Evolutionary conservation across 169 alveolate genomes (phyloP).

Genomic region (Cystoisospora suis): DNA sequence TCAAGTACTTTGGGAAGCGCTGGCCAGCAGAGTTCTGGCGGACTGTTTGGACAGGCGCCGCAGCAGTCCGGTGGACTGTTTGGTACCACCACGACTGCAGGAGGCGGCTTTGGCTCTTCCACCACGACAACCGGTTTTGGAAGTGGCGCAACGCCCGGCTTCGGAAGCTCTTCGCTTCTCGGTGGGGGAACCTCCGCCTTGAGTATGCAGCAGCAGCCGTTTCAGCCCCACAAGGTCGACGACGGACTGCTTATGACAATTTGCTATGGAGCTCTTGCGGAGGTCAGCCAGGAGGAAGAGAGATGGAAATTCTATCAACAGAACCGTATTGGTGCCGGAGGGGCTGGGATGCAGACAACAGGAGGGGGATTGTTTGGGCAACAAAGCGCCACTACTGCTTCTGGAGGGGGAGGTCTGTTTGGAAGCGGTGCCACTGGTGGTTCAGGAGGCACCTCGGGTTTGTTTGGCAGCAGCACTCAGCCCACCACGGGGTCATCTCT

Average conservation of each 20-base stretch:
- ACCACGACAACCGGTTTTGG: slow-evolving; percentile 19
- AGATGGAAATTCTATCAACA: slow-evolving; percentile 55
- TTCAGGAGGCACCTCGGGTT: neutral
- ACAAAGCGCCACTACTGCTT: neutral
- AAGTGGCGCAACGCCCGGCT: neutral
- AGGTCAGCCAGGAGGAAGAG: slow-evolving; percentile 27
- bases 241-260: slow-evolving; percentile 49
- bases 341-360: neutral
- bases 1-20: neutral
- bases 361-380: slow-evolving; percentile 16
- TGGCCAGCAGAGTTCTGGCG: slow-evolving; percentile 3
- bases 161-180: neutral
- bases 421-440: neutral
- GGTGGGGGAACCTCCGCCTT: slow-evolving; percentile 8
- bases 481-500: neutral
- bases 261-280: slow-evolving; percentile 38
- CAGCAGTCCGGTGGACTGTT: slow-evolving; percentile 56
- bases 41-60: slow-evolving; percentile 58
- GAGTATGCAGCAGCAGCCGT: slow-evolving; percentile 58
- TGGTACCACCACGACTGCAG: slow-evolving; percentile 27
- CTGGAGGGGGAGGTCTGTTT: slow-evolving; percentile 28
- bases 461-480: neutral
- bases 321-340: slow-evolving; percentile 10
- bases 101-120: neutral
- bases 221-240: slow-evolving; percentile 31